A percentile compares a stretch with the other conserved stretches of the same genome.
Evolutionary conservation across 192 early-diverging fungal species (phyloP).

Genomic region (Dispira simplex): DNA sequence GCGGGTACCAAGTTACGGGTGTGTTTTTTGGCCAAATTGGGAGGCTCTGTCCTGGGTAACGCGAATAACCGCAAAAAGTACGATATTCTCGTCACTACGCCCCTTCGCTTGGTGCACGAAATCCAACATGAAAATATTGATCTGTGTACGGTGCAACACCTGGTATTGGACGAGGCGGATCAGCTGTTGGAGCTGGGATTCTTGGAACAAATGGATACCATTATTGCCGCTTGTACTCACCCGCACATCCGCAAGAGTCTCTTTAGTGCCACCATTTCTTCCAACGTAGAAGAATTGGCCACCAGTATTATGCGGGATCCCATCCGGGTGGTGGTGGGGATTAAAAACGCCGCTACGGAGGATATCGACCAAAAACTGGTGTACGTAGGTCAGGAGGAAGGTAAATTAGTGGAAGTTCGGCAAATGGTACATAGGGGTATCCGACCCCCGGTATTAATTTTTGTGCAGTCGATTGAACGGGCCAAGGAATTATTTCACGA

Average conservation of each 20-base stretch:
- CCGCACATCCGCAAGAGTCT: constrained; percentile 58
- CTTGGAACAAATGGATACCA: constrained; percentile 77
- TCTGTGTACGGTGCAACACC: constrained; percentile 51
- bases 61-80: constrained; percentile 52
- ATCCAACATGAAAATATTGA: constrained; percentile 65
- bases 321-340: constrained; percentile 74
- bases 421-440: constrained; percentile 67
- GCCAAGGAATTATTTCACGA: constrained; percentile 95
- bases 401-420: constrained; percentile 85
- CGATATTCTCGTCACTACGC: constrained; percentile 90
- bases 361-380: constrained; percentile 79
- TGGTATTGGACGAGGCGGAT: constrained; percentile 79
- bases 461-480: constrained; percentile 94
- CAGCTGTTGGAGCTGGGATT: constrained; percentile 69
- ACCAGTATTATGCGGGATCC: constrained; percentile 83
- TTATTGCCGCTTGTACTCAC: constrained; percentile 70
- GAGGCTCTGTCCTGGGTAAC: constrained; percentile 38
- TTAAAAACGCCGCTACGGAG: constrained; percentile 81
- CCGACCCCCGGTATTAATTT: constrained; percentile 87
- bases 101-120: constrained; percentile 78
- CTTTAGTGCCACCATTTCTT: constrained; percentile 91
- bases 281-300: constrained; percentile 80
- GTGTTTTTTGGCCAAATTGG: constrained; percentile 73
- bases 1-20: constrained; percentile 63
- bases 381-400: constrained; percentile 85